Evolutionary conservation across 495 filamentous ascomycete genomes (phyloP).

Genomic region (Symbiotaphrina buchneri): DNA sequence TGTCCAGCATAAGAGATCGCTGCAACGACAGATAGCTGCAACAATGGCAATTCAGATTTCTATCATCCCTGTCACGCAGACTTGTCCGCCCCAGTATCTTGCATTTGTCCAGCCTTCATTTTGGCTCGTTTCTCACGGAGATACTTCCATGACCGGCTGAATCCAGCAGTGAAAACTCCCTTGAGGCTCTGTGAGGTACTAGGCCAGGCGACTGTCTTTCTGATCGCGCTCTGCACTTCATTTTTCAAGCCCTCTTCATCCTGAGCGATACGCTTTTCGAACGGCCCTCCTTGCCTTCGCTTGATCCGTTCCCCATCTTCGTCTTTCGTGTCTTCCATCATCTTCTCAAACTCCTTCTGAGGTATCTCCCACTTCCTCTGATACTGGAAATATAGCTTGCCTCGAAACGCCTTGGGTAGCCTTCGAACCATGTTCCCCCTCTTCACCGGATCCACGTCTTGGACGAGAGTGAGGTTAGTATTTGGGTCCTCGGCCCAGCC

Average conservation of each 20-base stretch:
- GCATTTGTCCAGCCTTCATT: too few species aligned
- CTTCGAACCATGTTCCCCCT: slow-evolving; percentile 92
- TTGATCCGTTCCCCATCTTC: slow-evolving; percentile 45
- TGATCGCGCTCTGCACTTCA: slow-evolving; percentile 51
- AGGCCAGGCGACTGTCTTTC: slow-evolving; percentile 76
- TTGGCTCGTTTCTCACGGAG: slow-evolving; percentile 71
- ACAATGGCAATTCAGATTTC: too few species aligned
- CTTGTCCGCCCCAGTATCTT: too few species aligned
- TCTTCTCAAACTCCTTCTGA: slow-evolving; percentile 56
- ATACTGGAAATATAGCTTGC: slow-evolving; percentile 82
- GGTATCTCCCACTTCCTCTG: slow-evolving; percentile 79
- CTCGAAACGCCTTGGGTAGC: slow-evolving; percentile 67
- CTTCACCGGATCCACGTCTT: slow-evolving; percentile 80
- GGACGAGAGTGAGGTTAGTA: slow-evolving; percentile 35
- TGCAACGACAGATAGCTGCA: too few species aligned
- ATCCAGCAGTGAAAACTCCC: slow-evolving; percentile 52
- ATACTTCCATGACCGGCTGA: slow-evolving; percentile 47
- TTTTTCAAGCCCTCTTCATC: slow-evolving; percentile 40
- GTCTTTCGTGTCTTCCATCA: slow-evolving; percentile 54
- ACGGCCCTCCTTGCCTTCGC: slow-evolving; percentile 53
- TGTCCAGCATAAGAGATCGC: too few species aligned
- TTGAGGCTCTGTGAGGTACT: slow-evolving; percentile 70
- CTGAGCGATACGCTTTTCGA: slow-evolving; percentile 62
- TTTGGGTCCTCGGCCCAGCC: slow-evolving; percentile 46
- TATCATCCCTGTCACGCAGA: too few species aligned